Conservation (phyloP, 176 grass and related monocot species). For the Oryza meridionalis region DNA sequence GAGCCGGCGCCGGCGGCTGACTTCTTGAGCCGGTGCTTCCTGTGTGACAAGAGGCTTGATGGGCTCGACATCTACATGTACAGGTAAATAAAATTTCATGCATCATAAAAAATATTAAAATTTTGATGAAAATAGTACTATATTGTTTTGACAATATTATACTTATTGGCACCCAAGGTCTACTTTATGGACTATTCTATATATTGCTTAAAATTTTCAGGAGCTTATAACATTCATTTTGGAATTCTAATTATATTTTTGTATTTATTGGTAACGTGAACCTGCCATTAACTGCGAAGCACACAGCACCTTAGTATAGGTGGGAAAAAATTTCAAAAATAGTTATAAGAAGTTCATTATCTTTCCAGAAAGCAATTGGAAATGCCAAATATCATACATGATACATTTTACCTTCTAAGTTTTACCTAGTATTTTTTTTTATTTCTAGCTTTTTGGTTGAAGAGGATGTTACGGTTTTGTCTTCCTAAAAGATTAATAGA, state of each 20-base stretch:
- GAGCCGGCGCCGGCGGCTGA: slow-evolving; percentile 33
- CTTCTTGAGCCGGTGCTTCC: slow-evolving; percentile 64
- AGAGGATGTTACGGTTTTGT: neutral
- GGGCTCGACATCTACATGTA: slow-evolving; percentile 73
- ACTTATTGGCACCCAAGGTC: neutral
- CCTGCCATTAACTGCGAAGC: neutral
- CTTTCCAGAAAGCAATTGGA: neutral
- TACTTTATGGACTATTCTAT: neutral
- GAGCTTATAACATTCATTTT: neutral
- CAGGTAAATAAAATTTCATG: slow-evolving; percentile 42
- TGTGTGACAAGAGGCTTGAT: slow-evolving; percentile 60
- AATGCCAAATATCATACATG: slow-evolving; percentile 4
- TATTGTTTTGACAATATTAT: neutral
- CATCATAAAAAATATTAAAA: neutral
- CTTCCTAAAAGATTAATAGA: neutral
- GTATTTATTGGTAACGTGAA: neutral
- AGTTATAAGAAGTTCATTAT: neutral
- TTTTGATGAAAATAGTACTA: neutral
- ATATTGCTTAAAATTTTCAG: neutral
- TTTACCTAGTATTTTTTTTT: neutral
- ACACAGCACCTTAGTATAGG: neutral
- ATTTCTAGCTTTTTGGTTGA: slow-evolving; percentile 6
- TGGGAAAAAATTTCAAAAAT: neutral
- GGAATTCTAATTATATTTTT: neutral
- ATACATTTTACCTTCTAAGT: neutral